Evolutionary conservation across 2,329 filamentous ascomycete species (phyloP), one percentile per base, ranked within the genome.

Genomic region (Fusarium xyrophilum): DNA sequence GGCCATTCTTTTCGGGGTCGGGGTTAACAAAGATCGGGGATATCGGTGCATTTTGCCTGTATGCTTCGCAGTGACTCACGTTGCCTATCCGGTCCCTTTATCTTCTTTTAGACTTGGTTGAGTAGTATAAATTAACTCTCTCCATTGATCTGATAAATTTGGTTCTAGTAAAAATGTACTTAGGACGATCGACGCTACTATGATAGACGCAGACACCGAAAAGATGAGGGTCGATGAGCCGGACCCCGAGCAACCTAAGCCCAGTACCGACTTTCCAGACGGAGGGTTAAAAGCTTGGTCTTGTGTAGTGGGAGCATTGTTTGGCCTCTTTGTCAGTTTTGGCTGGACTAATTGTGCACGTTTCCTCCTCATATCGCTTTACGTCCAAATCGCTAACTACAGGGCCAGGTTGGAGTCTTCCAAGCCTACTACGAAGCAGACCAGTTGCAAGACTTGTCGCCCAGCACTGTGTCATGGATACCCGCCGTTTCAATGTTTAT

Each of bases 291-390:
- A 35, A 7, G 30, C 46, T 6, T 48, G 46, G 46, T 15, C 4
- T 0, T 3, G 4, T 1, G 46, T 25, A 0, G 0, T 25, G 2
- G 46, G 46, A 2, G 30, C 21, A 1, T 48, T 25, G 0, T 48
- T 5, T 11, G 46, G 46, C 6, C 3, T 48, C 2, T 50, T 50
- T n/a, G 46, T 11, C 21, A 50, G 46, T 50, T 50, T 50, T n/a
- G 30, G 30, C 5, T 50, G 46, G 46, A 36, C 30, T 11, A 50
- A 50, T 11, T 50, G 46, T n/a, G 8, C 8, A 17, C 11, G 17
- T 8, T 11, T 25, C 6, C 2, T 11, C 21, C 12, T 3, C 21
- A 25, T 35, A 10, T 6, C 13, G 21, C 21, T 11, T 13, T 35
- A 6, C 15, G 12, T 10, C 3, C 21, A 5, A 33, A 48, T 11